Evolutionary conservation across 2,329 filamentous ascomycete species (phyloP).

Genomic region (Epichloe hybrida): DNA sequence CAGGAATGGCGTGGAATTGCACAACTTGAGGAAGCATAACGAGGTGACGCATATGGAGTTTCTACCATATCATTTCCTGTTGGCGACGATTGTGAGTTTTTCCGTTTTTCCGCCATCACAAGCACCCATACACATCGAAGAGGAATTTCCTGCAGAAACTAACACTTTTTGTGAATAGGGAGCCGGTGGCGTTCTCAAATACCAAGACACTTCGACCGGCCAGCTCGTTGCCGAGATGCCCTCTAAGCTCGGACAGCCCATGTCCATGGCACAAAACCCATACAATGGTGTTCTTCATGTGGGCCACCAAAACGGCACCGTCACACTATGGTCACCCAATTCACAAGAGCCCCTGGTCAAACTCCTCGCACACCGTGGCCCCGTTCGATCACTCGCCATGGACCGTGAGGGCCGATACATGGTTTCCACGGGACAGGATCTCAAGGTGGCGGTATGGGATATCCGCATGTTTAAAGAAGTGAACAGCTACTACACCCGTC

Average conservation of each 20-base stretch:
- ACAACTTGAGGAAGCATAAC: constrained; percentile 78
- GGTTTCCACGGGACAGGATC: constrained; percentile 83
- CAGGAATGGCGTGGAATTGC: constrained; percentile 75
- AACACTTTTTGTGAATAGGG: constrained; percentile 31
- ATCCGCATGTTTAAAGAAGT: constrained; percentile 89
- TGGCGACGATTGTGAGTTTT: constrained; percentile 63
- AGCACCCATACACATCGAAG: not conserved
- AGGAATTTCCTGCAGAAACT: not conserved
- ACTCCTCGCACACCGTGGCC: constrained; percentile 76
- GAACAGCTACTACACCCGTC: constrained; percentile 71
- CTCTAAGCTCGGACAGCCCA: constrained; percentile 73
- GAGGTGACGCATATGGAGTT: constrained; percentile 94
- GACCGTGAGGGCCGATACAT: constrained; percentile 90
- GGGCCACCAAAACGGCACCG: constrained; percentile 88
- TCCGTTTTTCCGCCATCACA: constrained; percentile 17
- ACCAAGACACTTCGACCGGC: constrained; percentile 90
- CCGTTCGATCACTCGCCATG: constrained; percentile 71
- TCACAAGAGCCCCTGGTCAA: constrained; percentile 77
- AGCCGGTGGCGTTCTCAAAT: constrained; percentile 74
- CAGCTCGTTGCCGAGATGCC: constrained; percentile 75
- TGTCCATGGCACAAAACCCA: constrained; percentile 74
- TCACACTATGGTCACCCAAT: constrained; percentile 94
- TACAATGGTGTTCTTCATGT: constrained; percentile 86
- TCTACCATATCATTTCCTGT: constrained; percentile 86
- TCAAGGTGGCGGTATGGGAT: constrained; percentile 91